Evolutionary conservation across 2,329 filamentous ascomycete genomes (phyloP).

Genomic region (Ceratocystis smalleyi): DNA sequence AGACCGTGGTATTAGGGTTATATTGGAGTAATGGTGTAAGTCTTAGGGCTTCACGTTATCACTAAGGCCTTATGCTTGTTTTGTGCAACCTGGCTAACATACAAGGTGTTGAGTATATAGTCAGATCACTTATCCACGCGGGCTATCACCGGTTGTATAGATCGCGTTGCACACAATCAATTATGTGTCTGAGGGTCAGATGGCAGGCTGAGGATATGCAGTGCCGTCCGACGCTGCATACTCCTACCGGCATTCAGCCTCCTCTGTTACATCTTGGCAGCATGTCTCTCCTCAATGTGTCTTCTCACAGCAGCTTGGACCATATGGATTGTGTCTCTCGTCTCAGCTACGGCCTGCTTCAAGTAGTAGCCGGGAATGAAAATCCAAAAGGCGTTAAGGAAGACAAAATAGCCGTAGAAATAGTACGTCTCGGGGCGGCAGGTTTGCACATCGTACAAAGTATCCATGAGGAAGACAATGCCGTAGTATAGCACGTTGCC

Average conservation of each 20-base stretch:
- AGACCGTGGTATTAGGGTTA: background rate
- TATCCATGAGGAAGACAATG: constrained; percentile 31
- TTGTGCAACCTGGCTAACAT: background rate
- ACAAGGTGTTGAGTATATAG: background rate
- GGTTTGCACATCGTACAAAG: constrained; percentile 27
- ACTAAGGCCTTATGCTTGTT: background rate
- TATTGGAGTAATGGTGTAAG: background rate
- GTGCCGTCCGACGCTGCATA: no score
- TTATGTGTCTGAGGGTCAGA: no score
- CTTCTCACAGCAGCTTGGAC: constrained; percentile 7
- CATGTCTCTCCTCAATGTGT: background rate
- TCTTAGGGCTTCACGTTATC: background rate
- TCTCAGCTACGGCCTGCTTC: constrained; percentile 21
- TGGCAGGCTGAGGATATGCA: no score
- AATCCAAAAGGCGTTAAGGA: constrained; percentile 40
- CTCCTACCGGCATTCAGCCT: no score
- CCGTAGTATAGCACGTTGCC: constrained; percentile 38
- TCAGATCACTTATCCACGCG: no score
- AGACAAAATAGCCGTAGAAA: constrained; percentile 38
- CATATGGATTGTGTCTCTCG: constrained; percentile 12
- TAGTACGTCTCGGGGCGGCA: constrained; percentile 37
- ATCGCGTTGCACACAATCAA: no score
- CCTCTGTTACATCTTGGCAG: background rate
- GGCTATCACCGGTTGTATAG: no score
- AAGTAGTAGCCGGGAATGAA: constrained; percentile 30